Conservation (phyloP, 73 alveolate species). For the Tetrahymena thermophila region DNA sequence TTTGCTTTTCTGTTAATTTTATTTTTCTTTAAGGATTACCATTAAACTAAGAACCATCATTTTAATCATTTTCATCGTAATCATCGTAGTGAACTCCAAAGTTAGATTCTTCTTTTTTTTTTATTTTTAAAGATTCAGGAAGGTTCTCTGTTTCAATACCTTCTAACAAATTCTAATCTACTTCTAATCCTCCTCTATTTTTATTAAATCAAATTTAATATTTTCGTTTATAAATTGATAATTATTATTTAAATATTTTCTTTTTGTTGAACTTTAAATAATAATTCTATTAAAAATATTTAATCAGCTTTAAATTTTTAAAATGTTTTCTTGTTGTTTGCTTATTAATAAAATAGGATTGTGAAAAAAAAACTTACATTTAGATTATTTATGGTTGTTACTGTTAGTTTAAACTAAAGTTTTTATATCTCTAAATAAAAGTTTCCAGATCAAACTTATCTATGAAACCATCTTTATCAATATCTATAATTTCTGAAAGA, state of each 20-base stretch:
- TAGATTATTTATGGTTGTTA: conserved; percentile 14
- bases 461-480: conserved; percentile 47
- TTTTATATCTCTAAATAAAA: conserved; percentile 9
- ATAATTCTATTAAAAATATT: too few species aligned
- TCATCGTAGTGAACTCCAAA: neutral
- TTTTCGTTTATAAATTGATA: too few species aligned
- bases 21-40: conserved; percentile 11
- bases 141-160: neutral
- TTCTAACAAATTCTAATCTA: conserved; percentile 4
- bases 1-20: conserved; percentile 22
- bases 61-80: neutral
- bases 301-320: neutral
- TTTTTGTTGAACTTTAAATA: too few species aligned
- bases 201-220: too few species aligned
- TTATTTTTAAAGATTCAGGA: neutral
- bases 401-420: neutral
- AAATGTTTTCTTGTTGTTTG: too few species aligned
- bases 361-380: conserved; percentile 11
- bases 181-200: conserved; percentile 11
- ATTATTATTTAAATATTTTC: too few species aligned
- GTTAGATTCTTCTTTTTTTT: neutral
- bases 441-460: conserved; percentile 45
- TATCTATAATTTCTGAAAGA: conserved; percentile 10
- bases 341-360: neutral
- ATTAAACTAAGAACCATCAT: neutral